Evolutionary conservation across 1,284 basidiomycete species (phyloP).

Genomic region (Ceratorhiza oryzae-sativae): DNA sequence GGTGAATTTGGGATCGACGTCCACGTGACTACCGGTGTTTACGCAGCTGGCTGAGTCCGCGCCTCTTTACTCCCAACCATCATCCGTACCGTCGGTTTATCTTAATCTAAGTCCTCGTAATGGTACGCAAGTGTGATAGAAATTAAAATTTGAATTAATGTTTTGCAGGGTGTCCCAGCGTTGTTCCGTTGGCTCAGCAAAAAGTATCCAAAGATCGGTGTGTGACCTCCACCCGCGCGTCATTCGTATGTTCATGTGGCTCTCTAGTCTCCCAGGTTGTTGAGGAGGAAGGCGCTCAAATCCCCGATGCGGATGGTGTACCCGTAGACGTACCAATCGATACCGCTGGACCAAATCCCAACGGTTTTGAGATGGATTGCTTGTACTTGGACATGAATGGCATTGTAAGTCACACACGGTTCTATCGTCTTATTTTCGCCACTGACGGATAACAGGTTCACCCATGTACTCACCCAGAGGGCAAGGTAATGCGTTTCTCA

Average conservation of each 20-base stretch:
- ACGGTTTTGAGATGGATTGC: constrained; percentile 94
- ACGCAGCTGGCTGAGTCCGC: constrained; percentile 7
- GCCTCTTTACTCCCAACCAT: constrained; percentile 10
- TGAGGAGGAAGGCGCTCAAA: constrained; percentile 80
- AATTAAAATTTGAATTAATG: background rate
- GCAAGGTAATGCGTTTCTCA: constrained; percentile 64
- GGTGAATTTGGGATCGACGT: constrained; percentile 6
- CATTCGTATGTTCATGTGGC: background rate
- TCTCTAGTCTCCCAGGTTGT: constrained; percentile 72
- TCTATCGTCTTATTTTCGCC: constrained; percentile 8
- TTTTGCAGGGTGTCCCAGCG: constrained; percentile 85
- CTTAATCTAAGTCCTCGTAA: constrained; percentile 6
- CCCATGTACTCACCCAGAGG: constrained; percentile 98
- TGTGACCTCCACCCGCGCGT: constrained; percentile 1
- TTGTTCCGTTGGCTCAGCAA: constrained; percentile 94
- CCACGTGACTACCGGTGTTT: constrained; percentile 17
- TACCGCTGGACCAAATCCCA: constrained; percentile 89
- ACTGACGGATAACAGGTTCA: constrained; percentile 73
- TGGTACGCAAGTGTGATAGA: constrained; percentile 18
- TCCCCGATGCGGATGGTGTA: constrained; percentile 72
- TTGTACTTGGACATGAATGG: constrained; percentile 95
- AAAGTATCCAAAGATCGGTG: constrained; percentile 95
- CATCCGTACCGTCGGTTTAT: background rate
- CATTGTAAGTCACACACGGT: constrained; percentile 62
- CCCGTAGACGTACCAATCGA: constrained; percentile 80